Percentiles rank a stretch among this genome's conserved stretches.
These are phyloP conservation scores for Auricularia sp. DNA, from an alignment of 768 basidiomycete genomes.

Conservation along the genomic window DNA sequence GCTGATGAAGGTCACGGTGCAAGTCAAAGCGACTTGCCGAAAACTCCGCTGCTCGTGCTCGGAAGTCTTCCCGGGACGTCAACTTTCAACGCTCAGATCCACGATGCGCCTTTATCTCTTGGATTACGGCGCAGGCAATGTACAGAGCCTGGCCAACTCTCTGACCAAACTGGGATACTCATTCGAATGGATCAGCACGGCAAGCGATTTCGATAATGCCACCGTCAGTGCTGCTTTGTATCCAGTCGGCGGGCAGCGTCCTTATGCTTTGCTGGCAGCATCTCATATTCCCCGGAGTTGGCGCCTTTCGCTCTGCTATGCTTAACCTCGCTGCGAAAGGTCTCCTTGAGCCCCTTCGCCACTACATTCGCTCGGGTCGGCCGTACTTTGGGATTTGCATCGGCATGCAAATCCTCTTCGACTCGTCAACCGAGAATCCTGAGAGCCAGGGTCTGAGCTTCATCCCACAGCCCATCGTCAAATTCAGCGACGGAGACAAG, in stretches of 20 bases:
- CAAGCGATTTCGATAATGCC: constrained; percentile 76
- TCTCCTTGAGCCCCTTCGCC: constrained; percentile 66
- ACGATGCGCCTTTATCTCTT: constrained; percentile 69
- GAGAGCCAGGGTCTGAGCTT: constrained; percentile 62
- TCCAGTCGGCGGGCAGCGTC: constrained; percentile 7
- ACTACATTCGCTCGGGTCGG: constrained; percentile 75
- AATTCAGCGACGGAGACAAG: constrained; percentile 64
- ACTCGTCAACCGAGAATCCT: constrained; percentile 72
- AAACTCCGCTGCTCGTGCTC: background rate
- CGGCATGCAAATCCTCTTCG: constrained; percentile 93
- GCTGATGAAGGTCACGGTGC: background rate
- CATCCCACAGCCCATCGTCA: constrained; percentile 71
- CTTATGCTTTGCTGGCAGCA: constrained; percentile 39
- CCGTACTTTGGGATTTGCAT: constrained; percentile 99
- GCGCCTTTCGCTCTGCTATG: constrained; percentile 84
- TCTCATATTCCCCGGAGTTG: constrained; percentile 95
- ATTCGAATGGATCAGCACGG: constrained; percentile 79
- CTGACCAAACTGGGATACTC: constrained; percentile 71
- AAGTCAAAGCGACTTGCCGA: background rate
- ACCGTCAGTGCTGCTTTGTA: constrained; percentile 50
- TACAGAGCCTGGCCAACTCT: constrained; percentile 88
- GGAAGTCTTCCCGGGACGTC: background rate
- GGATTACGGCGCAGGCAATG: constrained; percentile 95
- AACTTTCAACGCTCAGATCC: background rate
- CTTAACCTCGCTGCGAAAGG: constrained; percentile 61